Evolutionary conservation across 441 rosid species (phyloP), one percentile per base, ranked within the genome.

Genomic region (Adansonia rubrostipa): DNA sequence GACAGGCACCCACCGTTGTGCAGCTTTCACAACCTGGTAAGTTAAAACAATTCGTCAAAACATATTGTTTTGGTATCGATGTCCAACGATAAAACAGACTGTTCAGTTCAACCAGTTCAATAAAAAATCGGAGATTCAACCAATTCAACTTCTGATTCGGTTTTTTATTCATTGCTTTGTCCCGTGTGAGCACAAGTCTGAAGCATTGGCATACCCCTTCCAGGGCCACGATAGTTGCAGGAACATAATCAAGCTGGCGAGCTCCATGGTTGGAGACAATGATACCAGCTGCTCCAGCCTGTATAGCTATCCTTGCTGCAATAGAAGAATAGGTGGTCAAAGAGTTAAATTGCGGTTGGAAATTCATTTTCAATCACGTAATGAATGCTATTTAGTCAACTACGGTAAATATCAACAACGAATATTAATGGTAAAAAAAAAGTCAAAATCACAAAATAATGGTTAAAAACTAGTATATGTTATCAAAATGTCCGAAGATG

Each of bases 211-310:
- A 9, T 77, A 96, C 99, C 97, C 94, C 99, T 84, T 96, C 98
- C 80, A 96, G 82, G 69, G 97, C 99, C 87, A 83, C 73, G 71
- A 96, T 92, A 81, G 99, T 91, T 40, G 98, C 91, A 77, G 99
- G 99, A 40, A 89, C 93, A 22, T 91, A 96, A 82, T 96, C 99
- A 4, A 96, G 97, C 78, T 96, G 99, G 69, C 97, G 97, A 36
- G 97, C 99, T 77, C 99, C 99, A 2, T 96, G 99, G 80, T 96
- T 96, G 67, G 98, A 96, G 57, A 96, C 99, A 28, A 96, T 91
- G 58, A 93, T 94, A 82, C 99, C 99, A 2, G 97, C 92, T 80
- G 88, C 97, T 82, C 99, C 98, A 36, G 64, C 77, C 70, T 96
- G 90, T 71, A 96, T 19, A 15, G 97, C 36, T 33, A 33, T 33